Base-by-base conservation (phyloP, 1,284 basidiomycete genomes). In the Phenoliferia sp. region DNA sequence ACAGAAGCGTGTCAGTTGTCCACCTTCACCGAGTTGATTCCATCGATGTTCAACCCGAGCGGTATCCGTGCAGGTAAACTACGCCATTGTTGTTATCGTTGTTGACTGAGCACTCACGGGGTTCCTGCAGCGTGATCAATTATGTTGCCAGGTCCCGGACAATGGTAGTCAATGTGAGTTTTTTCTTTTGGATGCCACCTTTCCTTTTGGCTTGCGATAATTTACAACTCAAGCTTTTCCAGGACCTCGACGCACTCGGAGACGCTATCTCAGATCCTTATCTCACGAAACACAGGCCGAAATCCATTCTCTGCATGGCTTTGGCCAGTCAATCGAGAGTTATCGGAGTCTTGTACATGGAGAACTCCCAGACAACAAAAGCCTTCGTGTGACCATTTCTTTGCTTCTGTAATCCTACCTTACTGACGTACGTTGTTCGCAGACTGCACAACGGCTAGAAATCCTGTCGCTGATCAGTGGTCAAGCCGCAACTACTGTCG, bases 371-470 rank as follows among this genome's bases (percentile, higher is more conserved):
- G 32, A 73, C 67, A 3, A 26, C n/a, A 7, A 68, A 68, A 52
- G 71, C 69, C 12, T 73, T 73, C 19, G 68, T 66, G 19, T 31
- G 68, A 44, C 39, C 12, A 44, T 44, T 12, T 59, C 6, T 6
- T 29, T 6, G 17, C 6, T 17, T 28, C 32, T 26, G 9, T 9
- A 1, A 50, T 3, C 58, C 29, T 3, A 10, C 5, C 22, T 58
- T 0, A 4, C 28, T 55, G 28, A 39, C 59, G 26, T 3, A 7
- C n/a, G n/a, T n/a, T n/a, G n/a, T n/a, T n/a, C n/a, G n/a, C 36
- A 69, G 68, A 70, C 71, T 2, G 63, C 69, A 17, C 69, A 73
- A 28, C 66, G 71, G 3, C 67, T 73, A 16, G 71, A 73, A 35
- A 73, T 73, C 44, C 69, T 73, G 2, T 65, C 69, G 2, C 65